phyloP scores from a whole-genome alignment of 2,329 filamentous ascomycete species.

The Cadophora malorum region DNA sequence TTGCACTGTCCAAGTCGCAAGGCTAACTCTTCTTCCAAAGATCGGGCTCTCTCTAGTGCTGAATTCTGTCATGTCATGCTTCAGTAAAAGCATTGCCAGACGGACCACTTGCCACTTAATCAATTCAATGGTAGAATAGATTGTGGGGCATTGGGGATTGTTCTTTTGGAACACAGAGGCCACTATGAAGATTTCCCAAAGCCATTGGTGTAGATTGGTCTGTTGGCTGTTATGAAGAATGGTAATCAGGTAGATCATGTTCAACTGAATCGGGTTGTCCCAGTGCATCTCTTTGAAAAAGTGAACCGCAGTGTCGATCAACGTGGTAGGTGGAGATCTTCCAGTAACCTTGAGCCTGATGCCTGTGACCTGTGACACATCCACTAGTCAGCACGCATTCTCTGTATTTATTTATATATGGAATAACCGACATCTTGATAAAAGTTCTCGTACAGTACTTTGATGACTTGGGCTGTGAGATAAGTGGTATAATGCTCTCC shows the following conservation, averaged over 20 bases:
- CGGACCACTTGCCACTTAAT: conserved; percentile 3
- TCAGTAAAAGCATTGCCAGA: neutral
- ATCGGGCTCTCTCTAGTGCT: neutral
- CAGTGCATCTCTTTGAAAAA: neutral
- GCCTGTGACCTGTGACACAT: neutral
- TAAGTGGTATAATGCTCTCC: neutral
- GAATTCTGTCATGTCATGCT: conserved; percentile 3
- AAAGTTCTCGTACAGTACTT: neutral
- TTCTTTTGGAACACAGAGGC: neutral
- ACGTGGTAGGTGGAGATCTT: neutral
- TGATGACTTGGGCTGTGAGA: neutral
- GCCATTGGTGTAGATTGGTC: conserved; percentile 8
- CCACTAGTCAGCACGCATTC: neutral
- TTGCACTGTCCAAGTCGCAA: neutral
- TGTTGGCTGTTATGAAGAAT: neutral
- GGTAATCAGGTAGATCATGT: conserved; percentile 12
- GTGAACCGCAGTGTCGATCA: neutral
- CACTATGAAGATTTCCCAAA: neutral
- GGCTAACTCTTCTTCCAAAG: conserved; percentile 1
- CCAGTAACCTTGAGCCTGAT: neutral
- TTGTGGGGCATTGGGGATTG: neutral
- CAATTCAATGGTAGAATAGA: neutral
- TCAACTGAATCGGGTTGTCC: neutral
- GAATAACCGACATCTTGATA: neutral
- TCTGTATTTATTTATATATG: neutral